Evolutionary conservation across 306 rosid species (phyloP).

Genomic region (Sphenostylis stenocarpa): DNA sequence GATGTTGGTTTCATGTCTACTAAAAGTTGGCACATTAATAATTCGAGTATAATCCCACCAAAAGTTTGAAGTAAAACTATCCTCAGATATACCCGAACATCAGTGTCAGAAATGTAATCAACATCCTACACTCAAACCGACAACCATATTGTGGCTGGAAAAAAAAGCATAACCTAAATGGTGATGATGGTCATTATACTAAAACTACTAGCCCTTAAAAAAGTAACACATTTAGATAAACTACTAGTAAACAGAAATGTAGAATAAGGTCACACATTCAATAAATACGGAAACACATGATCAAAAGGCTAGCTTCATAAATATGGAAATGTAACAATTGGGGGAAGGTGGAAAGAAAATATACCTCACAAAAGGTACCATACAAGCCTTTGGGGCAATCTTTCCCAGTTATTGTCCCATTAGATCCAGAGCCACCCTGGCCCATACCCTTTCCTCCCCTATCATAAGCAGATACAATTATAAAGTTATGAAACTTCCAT

Average conservation of each 20-base stretch:
- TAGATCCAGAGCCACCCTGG: constrained; percentile 67
- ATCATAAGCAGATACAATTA: constrained; percentile 29
- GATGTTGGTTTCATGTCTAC: not conserved
- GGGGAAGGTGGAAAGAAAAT: not conserved
- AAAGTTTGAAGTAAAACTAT: not conserved
- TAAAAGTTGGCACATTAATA: constrained; percentile 12
- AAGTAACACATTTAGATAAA: constrained; percentile 1
- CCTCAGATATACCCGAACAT: not conserved
- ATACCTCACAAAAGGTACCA: constrained; percentile 91
- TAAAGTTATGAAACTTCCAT: not conserved
- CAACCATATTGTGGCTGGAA: constrained; percentile 5
- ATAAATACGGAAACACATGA: constrained; percentile 4
- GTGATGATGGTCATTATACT: not conserved
- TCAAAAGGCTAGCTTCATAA: constrained; percentile 1
- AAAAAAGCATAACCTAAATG: constrained; percentile 9
- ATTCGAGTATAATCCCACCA: not conserved
- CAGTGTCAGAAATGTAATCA: constrained; percentile 6
- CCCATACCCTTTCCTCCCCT: constrained; percentile 85
- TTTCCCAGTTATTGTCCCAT: constrained; percentile 83
- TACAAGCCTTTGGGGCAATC: constrained; percentile 89
- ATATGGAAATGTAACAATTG: constrained; percentile 6
- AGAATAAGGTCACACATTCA: not conserved
- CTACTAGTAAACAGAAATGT: not conserved
- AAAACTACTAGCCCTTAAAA: not conserved
- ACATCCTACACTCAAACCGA: not conserved